These are phyloP conservation scores for Sequoiadendron giganteum DNA, from an alignment of 75 land plant genomes.

Conservation along the genomic window DNA sequence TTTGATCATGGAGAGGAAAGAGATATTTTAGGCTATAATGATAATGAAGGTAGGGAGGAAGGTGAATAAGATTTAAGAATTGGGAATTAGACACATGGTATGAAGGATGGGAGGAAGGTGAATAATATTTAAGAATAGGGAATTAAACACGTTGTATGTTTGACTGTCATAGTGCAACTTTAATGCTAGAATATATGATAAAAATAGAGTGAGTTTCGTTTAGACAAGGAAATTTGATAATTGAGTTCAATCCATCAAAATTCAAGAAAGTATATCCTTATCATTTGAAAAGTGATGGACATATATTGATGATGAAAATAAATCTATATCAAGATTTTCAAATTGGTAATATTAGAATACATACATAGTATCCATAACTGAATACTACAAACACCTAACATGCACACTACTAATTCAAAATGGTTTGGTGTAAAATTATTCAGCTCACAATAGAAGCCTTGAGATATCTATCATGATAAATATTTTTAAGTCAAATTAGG, in stretches of 20 bases:
- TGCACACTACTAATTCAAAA: background rate
- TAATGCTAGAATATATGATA: background rate
- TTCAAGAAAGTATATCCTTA: background rate
- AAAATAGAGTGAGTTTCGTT: background rate
- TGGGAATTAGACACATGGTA: background rate
- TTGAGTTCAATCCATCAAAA: constrained; percentile 5
- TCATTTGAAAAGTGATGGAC: background rate
- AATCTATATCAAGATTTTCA: background rate
- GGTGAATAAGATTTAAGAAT: background rate
- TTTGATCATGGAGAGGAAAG: background rate
- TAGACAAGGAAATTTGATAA: background rate
- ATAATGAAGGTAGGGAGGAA: background rate
- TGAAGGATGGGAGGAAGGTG: background rate
- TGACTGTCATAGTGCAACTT: background rate
- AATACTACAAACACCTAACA: background rate
- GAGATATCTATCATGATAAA: background rate
- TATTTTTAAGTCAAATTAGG: background rate
- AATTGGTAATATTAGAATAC: background rate
- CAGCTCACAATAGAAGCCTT: background rate
- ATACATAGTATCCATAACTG: background rate
- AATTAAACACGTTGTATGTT: background rate
- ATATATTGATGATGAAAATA: background rate
- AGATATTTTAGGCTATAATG: background rate
- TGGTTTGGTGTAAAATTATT: background rate
- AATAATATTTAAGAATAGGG: background rate